These are phyloP conservation scores for Erodium trifolium DNA, from an alignment of 441 rosid genomes.

Conservation along the genomic window DNA sequence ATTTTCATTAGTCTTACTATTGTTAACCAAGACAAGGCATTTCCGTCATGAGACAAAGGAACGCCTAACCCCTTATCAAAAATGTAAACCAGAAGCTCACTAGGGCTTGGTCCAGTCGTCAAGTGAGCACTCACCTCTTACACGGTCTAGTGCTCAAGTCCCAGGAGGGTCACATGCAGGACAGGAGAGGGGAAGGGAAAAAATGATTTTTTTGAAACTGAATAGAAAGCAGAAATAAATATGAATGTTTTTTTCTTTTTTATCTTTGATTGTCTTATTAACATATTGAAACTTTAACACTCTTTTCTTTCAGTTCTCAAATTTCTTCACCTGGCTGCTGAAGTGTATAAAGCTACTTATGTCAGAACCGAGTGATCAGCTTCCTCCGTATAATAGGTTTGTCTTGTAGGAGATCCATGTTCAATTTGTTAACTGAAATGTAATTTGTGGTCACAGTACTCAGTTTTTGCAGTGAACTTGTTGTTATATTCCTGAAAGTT, in stretches of 20 bases:
- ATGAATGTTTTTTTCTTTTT: background rate
- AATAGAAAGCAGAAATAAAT: background rate
- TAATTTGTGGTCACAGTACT: conserved; percentile 20
- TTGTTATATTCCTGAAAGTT: conserved; percentile 81
- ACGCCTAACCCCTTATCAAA: background rate
- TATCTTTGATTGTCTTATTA: conserved; percentile 10
- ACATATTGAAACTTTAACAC: conserved; percentile 18
- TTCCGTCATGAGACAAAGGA: background rate
- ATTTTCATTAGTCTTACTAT: background rate
- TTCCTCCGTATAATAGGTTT: conserved; percentile 64
- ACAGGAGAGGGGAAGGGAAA: background rate
- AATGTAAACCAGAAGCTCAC: background rate
- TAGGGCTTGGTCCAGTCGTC: background rate
- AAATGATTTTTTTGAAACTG: background rate
- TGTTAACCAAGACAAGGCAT: background rate
- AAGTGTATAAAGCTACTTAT: conserved; percentile 80
- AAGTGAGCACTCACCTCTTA: no score
- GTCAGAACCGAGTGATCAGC: conserved; percentile 92
- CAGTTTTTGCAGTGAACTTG: conserved; percentile 66
- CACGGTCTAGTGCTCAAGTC: background rate
- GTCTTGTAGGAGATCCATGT: conserved; percentile 20
- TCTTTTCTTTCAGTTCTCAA: conserved; percentile 55
- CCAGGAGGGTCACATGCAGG: no score
- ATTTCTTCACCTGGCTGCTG: conserved; percentile 90
- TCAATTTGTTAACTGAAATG: conserved; percentile 13